Evolutionary conservation across 176 grass and related monocot genomes (phyloP), one percentile per base, ranked within the genome.

Genomic region (Chrysopogon serrulatus): DNA sequence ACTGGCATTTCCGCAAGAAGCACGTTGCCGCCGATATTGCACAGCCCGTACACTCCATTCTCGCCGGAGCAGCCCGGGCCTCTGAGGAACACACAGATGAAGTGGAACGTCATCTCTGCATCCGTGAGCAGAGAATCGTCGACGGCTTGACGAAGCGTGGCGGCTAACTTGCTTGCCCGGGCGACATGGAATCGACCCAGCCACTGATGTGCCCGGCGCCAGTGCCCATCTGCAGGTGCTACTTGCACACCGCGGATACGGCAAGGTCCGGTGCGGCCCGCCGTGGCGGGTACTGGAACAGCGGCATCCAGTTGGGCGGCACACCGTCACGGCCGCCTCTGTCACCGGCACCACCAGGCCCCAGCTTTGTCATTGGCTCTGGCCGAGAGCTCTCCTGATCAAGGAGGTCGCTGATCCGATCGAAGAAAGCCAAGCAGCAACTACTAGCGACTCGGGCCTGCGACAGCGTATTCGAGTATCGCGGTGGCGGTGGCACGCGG

Each of bases 121-220:
- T 76, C 48, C 0, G 5, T 21, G 5, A 23, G 5, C 0, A 56
- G 49, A 32, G 41, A 12, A 12, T 43, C 41, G 6, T 43, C 41
- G 41, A 4, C 41, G 41, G 41, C 41, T 43, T 12, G 41, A 43
- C n/a, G n/a, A n/a, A n/a, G n/a, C n/a, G n/a, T n/a, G n/a, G n/a
- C n/a, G n/a, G n/a, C n/a, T n/a, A n/a, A n/a, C n/a, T n/a, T 42
- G 94, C 82, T 61, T 97, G 94, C 4, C 91, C 94, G 19, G 91
- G 94, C n/a, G 94, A 97, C 91, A 94, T 97, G 64, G 94, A 92
- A 12, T 97, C 90, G 1, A 94, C 82, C 92, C 76, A 94, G 0
- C 73, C 84, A 19, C 45, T 77, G 67, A 74, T 59, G 54, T 68
- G 83, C 3, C 81, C 73, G 9, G 86, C 62, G 24, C 80, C 82